Evolutionary conservation across 2,329 filamentous ascomycete genomes (phyloP).

Genomic region (Macrophomina pseudophaseolina): DNA sequence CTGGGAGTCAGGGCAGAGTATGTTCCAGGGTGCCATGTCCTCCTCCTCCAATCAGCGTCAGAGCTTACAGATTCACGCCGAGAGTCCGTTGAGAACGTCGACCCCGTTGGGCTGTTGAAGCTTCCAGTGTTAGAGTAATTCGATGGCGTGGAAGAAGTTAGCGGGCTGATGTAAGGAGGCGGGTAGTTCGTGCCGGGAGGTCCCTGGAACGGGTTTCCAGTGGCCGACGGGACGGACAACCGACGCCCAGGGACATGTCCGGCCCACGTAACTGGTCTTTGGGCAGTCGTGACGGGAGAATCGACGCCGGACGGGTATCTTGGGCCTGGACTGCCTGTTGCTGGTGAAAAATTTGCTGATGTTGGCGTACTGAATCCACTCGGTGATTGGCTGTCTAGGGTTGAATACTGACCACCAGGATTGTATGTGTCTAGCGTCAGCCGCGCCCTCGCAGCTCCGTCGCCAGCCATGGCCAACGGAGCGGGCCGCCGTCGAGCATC

Average conservation of each 20-base stretch:
- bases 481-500: slow-evolving; percentile 76
- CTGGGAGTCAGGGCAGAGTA: slow-evolving; percentile 63
- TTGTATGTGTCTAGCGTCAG: slow-evolving; percentile 68
- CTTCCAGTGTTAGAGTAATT: slow-evolving; percentile 63
- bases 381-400: slow-evolving; percentile 71
- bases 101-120: slow-evolving; percentile 69
- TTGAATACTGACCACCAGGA: slow-evolving; percentile 66
- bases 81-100: slow-evolving; percentile 63
- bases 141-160: slow-evolving; percentile 60
- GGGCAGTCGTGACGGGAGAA: slow-evolving; percentile 74
- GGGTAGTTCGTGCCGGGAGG: slow-evolving; percentile 64
- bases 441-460: slow-evolving; percentile 65
- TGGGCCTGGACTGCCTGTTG: slow-evolving; percentile 69
- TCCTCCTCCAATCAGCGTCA: slow-evolving; percentile 79
- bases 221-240: slow-evolving; percentile 78
- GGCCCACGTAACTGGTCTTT: slow-evolving; percentile 72
- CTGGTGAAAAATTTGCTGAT: slow-evolving; percentile 79
- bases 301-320: slow-evolving; percentile 70
- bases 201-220: slow-evolving; percentile 70
- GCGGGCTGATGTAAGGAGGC: slow-evolving; percentile 61
- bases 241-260: slow-evolving; percentile 72
- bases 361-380: slow-evolving; percentile 82
- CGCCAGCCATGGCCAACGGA: slow-evolving; percentile 80
- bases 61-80: slow-evolving; percentile 69
- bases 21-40: slow-evolving; percentile 90